Conservation (phyloP, 2,329 filamentous ascomycete genomes). For the Bimuria novae-zelandiae region DNA sequence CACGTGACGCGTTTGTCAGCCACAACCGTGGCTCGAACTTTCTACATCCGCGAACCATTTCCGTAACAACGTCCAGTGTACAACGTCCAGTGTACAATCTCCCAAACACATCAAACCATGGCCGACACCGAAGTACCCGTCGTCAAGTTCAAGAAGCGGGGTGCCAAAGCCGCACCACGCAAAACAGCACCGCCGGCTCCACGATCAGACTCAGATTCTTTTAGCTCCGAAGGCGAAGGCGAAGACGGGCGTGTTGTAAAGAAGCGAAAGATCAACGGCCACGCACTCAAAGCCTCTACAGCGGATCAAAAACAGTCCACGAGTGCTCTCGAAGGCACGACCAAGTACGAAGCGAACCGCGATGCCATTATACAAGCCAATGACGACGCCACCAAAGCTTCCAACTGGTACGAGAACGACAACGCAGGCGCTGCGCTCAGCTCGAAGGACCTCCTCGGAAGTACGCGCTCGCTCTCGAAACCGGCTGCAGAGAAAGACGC, state of each 20-base stretch:
- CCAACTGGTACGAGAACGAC: constrained; percentile 89
- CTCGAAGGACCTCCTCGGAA: constrained; percentile 64
- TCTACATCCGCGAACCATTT: constrained; percentile 14
- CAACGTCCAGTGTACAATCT: too few relatives aligned
- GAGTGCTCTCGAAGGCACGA: constrained; percentile 49
- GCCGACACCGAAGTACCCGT: constrained; percentile 52
- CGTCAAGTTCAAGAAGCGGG: constrained; percentile 84
- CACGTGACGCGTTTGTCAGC: constrained; percentile 6
- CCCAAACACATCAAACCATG: constrained; percentile 15
- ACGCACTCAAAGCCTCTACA: constrained; percentile 68
- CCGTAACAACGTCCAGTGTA: too few relatives aligned
- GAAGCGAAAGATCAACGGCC: constrained; percentile 71
- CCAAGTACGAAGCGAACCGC: constrained; percentile 65
- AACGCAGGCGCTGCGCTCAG: constrained; percentile 56
- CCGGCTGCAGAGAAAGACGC: constrained; percentile 76
- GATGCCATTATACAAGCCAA: constrained; percentile 65
- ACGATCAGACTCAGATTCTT: constrained; percentile 58
- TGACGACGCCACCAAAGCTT: constrained; percentile 88
- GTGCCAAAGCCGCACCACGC: constrained; percentile 75
- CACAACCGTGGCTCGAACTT: constrained; percentile 27
- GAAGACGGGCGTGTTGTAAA: constrained; percentile 72
- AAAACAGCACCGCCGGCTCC: constrained; percentile 84
- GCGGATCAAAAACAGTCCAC: constrained; percentile 53
- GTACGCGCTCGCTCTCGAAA: constrained; percentile 56
- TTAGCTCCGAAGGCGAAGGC: constrained; percentile 72